These are phyloP conservation scores for Aspergillus conjunctus DNA, from an alignment of 495 filamentous ascomycete genomes.

Conservation along the genomic window DNA sequence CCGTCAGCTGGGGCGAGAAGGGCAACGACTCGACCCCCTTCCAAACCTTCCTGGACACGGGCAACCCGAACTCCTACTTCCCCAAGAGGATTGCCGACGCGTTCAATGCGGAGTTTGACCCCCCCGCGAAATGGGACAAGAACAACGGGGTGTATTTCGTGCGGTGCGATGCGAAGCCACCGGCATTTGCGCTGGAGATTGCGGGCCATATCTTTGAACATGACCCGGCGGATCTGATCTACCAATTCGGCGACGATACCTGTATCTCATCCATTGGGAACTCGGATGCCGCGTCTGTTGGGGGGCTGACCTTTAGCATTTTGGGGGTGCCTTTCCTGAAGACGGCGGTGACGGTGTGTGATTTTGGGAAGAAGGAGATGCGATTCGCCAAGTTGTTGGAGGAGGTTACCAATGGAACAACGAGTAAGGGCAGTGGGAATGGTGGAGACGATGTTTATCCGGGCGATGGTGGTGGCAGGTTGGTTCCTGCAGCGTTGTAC, in stretches of 20 bases:
- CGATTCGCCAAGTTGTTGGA: constrained; percentile 28
- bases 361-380: constrained; percentile 37
- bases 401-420: neutral
- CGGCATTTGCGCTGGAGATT: constrained; percentile 49
- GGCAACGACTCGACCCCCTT: constrained; percentile 23
- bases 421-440: neutral
- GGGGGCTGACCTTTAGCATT: constrained; percentile 37
- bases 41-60: constrained; percentile 38
- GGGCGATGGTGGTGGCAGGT: neutral
- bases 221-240: constrained; percentile 21
- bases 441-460: neutral
- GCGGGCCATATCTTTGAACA: constrained; percentile 3
- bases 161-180: constrained; percentile 55
- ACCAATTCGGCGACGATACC: constrained; percentile 33
- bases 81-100: constrained; percentile 46
- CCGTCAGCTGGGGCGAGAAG: constrained; percentile 8
- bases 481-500: neutral
- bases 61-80: constrained; percentile 46
- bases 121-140: constrained; percentile 51
- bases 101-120: constrained; percentile 56
- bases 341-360: constrained; percentile 55
- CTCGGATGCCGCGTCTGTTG: constrained; percentile 40
- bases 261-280: constrained; percentile 51
- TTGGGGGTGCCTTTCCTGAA: constrained; percentile 66
- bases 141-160: constrained; percentile 54